These are phyloP conservation scores for Biscogniauxia marginata DNA, from an alignment of 2,329 filamentous ascomycete genomes.

Conservation along the genomic window DNA sequence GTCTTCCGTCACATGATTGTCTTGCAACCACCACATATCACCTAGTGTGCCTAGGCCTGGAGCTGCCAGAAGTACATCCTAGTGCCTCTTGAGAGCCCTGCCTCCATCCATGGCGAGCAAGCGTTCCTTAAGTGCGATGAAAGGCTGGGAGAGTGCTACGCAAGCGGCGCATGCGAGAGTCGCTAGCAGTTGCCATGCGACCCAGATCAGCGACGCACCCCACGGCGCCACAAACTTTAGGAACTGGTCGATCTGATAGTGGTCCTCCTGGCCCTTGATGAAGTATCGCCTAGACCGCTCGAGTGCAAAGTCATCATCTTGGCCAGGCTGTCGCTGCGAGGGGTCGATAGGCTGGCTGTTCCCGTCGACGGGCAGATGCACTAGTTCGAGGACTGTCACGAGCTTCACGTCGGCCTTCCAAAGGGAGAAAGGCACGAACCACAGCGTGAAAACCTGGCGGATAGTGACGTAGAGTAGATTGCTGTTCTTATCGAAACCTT, in stretches of 20 bases:
- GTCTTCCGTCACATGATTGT: not conserved
- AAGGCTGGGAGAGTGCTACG: not conserved
- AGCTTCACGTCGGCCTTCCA: constrained; percentile 67
- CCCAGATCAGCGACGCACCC: constrained; percentile 51
- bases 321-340: constrained; percentile 10
- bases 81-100: not conserved
- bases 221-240: constrained; percentile 69
- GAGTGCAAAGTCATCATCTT: constrained; percentile 23
- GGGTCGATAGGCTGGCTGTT: constrained; percentile 13
- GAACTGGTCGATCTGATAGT: constrained; percentile 76
- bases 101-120: not conserved
- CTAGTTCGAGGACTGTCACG: constrained; percentile 65
- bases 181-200: constrained; percentile 61
- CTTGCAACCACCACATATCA: not conserved
- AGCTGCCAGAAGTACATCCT: not conserved
- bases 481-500: constrained; percentile 66
- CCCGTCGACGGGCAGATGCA: constrained; percentile 38
- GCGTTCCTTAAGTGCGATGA: not conserved
- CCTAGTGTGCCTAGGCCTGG: not conserved
- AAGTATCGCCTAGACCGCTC: constrained; percentile 54
- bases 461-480: constrained; percentile 72
- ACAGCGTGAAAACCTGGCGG: constrained; percentile 73
- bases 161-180: constrained; percentile 61
- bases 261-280: constrained; percentile 74
- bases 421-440: constrained; percentile 65